Evolutionary conservation across 129 eudicot species (phyloP).

Genomic region (Pulicaria dysenterica): DNA sequence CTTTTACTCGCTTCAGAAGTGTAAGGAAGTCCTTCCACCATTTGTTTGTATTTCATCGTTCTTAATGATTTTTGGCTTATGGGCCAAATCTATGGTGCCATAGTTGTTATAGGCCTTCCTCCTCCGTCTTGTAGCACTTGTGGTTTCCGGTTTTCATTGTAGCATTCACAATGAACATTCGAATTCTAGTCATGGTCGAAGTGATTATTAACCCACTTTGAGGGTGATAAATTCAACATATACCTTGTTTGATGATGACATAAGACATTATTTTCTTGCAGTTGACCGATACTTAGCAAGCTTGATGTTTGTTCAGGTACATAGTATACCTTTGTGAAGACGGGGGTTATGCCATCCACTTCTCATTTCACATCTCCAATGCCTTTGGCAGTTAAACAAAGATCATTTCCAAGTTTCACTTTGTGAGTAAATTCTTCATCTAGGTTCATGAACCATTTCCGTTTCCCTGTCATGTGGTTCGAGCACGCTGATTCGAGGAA

Average conservation of each 20-base stretch:
- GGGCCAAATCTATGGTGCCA: neutral
- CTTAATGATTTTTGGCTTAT: neutral
- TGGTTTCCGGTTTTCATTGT: no score
- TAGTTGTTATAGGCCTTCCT: neutral
- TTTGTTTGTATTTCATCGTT: neutral
- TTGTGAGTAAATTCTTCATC: neutral
- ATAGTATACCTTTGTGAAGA: neutral
- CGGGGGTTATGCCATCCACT: neutral
- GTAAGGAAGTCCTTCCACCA: neutral
- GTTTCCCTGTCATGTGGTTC: neutral
- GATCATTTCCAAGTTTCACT: slow-evolving; percentile 4
- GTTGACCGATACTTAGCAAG: neutral
- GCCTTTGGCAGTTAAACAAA: neutral
- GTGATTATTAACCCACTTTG: neutral
- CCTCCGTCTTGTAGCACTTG: neutral
- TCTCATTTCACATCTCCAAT: neutral
- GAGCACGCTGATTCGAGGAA: neutral
- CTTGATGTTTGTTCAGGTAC: neutral
- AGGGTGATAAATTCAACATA: neutral
- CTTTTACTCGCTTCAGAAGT: neutral
- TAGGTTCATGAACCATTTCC: neutral
- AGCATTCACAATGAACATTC: neutral
- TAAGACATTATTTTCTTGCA: neutral
- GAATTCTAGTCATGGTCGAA: neutral
- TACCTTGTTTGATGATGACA: neutral